These are phyloP conservation scores for Dianthus caryophyllus DNA, from an alignment of 148 eudicot species.

Conservation along the genomic window DNA sequence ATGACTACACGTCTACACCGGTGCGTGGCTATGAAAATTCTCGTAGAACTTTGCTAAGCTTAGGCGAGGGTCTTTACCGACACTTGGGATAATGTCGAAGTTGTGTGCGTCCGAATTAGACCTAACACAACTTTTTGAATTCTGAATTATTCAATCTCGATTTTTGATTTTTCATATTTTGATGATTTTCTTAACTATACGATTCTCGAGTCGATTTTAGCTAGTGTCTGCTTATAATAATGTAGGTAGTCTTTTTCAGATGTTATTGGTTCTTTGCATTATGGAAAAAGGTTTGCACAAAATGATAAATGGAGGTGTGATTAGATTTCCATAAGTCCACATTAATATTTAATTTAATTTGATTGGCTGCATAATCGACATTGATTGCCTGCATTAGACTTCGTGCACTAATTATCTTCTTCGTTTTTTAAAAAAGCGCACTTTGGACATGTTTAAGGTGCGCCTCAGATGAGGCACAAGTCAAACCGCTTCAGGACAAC, in stretches of 20 bases:
- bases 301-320: conserved; percentile 16
- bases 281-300: neutral
- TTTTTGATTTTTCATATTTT: no score
- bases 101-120: neutral
- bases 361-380: conserved; percentile 9
- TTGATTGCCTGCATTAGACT: conserved; percentile 21
- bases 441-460: no score
- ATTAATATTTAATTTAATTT: conserved; percentile 5
- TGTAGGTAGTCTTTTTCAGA: conserved; percentile 9
- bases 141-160: no score
- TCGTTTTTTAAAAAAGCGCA: no score
- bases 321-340: conserved; percentile 19
- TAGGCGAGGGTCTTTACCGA: neutral
- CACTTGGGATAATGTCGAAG: neutral
- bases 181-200: no score
- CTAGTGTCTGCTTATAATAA: conserved; percentile 15
- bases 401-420: neutral
- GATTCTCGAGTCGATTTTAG: no score
- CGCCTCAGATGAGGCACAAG: no score
- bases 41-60: neutral
- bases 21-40: neutral
- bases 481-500: no score
- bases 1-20: neutral
- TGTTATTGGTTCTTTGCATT: conserved; percentile 17
- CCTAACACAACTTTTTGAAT: no score